Evolutionary conservation across 768 basidiomycete species (phyloP).

Genomic region (Auricularia sp.): DNA sequence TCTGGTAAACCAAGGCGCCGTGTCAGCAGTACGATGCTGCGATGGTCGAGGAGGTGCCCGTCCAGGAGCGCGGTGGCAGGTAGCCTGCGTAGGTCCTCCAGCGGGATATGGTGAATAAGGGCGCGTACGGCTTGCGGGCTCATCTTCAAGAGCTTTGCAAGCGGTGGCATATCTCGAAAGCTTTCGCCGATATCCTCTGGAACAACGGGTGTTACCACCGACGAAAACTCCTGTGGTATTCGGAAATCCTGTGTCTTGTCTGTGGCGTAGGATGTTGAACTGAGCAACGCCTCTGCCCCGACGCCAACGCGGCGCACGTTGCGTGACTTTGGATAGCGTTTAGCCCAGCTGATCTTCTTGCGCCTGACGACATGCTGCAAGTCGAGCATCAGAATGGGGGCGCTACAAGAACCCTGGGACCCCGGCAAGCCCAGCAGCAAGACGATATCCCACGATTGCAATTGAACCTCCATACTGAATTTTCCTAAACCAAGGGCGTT

Average conservation of each 20-base stretch:
- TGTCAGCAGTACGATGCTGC: not conserved
- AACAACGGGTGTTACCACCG: not conserved
- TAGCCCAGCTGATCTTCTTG: too few species aligned
- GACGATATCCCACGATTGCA: too few species aligned
- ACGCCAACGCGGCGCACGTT: not conserved
- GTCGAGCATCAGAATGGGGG: too few species aligned
- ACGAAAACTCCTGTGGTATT: not conserved
- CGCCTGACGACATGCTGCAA: too few species aligned
- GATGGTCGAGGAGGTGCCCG: not conserved
- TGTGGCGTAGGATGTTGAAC: not conserved
- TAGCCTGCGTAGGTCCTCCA: not conserved
- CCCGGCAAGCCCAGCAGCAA: too few species aligned
- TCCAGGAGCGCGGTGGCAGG: not conserved
- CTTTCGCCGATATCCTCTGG: not conserved
- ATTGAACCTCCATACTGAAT: too few species aligned
- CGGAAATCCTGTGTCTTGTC: not conserved
- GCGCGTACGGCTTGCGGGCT: too few species aligned
- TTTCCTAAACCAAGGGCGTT: too few species aligned
- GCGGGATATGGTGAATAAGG: not conserved
- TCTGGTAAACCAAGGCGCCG: not conserved
- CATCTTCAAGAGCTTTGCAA: too few species aligned
- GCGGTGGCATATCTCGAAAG: too few species aligned
- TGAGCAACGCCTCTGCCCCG: not conserved
- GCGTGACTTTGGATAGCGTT: not conserved
- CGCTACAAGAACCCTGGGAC: too few species aligned